Percentiles rank a stretch among this genome's conserved stretches.
Evolutionary conservation across 768 basidiomycete species (phyloP).

Genomic region (Russula sp.): DNA sequence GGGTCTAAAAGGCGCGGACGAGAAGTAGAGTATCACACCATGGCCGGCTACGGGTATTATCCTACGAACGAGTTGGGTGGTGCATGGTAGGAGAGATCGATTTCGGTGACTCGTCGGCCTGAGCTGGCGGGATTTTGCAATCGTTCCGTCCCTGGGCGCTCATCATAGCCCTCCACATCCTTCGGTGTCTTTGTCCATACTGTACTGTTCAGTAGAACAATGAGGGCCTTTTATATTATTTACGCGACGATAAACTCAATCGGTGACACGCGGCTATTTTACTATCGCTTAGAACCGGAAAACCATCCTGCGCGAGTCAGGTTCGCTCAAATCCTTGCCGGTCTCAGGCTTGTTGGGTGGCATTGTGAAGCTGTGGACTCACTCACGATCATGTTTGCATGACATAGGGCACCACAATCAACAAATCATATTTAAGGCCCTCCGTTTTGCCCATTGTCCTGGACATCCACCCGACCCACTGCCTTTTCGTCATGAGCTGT

Average conservation of each 20-base stretch:
- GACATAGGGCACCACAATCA: neutral
- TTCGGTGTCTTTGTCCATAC: neutral
- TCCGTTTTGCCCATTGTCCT: neutral
- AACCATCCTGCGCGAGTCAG: neutral
- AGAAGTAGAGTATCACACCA: slow-evolving; percentile 7
- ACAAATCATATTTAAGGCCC: neutral
- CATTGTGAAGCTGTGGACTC: slow-evolving; percentile 5
- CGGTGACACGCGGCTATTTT: neutral
- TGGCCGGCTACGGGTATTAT: slow-evolving; percentile 9
- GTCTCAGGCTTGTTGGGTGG: neutral
- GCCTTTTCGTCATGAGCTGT: neutral
- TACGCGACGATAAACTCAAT: neutral
- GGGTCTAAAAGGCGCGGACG: neutral
- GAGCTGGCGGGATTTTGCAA: neutral
- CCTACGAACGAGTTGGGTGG: neutral
- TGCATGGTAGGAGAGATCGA: neutral
- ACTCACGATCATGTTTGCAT: neutral
- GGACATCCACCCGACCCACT: neutral
- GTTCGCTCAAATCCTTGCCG: neutral
- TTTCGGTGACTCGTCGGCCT: neutral
- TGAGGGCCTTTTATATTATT: neutral
- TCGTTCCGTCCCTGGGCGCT: neutral
- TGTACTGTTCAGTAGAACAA: slow-evolving; percentile 1
- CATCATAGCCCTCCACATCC: neutral
- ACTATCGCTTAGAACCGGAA: neutral